Conservation (phyloP, 768 basidiomycete genomes). For the Naematelia encephala region DNA sequence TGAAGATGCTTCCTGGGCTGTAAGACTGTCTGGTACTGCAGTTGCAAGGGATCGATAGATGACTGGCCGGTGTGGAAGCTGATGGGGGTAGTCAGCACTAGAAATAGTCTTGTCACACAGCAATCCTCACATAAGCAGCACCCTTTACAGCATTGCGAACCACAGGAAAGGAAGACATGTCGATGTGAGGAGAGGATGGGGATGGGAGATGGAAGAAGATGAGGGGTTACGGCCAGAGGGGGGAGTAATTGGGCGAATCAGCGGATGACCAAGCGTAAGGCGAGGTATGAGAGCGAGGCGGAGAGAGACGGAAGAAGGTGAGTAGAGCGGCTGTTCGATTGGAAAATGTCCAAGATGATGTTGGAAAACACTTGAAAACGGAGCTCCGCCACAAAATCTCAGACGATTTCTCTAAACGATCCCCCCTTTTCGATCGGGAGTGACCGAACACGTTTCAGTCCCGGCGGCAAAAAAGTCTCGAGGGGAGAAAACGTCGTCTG, state of each 20-base stretch:
- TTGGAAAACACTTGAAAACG: no score
- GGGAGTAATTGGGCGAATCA: not conserved
- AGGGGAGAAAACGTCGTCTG: not conserved
- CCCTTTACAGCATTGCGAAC: not conserved
- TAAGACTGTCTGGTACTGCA: conserved; percentile 7
- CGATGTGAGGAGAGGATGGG: not conserved
- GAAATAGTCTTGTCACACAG: no score
- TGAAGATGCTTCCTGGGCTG: conserved; percentile 1
- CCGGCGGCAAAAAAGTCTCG: not conserved
- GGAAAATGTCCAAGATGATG: not conserved
- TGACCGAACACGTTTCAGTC: not conserved
- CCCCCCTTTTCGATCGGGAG: not conserved
- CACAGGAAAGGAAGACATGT: no score
- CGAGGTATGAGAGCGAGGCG: not conserved
- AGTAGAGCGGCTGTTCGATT: no score
- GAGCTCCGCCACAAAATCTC: no score
- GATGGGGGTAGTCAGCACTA: no score
- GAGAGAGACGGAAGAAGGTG: not conserved
- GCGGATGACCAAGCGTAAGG: not conserved
- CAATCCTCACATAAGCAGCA: not conserved
- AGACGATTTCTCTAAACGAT: no score
- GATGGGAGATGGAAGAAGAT: not conserved
- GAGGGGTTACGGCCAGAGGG: no score
- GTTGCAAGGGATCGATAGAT: conserved; percentile 17
- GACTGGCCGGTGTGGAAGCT: not conserved